These are phyloP conservation scores for Gentiana straminea DNA, from an alignment of 257 asterid genomes.

Conservation along the genomic window DNA sequence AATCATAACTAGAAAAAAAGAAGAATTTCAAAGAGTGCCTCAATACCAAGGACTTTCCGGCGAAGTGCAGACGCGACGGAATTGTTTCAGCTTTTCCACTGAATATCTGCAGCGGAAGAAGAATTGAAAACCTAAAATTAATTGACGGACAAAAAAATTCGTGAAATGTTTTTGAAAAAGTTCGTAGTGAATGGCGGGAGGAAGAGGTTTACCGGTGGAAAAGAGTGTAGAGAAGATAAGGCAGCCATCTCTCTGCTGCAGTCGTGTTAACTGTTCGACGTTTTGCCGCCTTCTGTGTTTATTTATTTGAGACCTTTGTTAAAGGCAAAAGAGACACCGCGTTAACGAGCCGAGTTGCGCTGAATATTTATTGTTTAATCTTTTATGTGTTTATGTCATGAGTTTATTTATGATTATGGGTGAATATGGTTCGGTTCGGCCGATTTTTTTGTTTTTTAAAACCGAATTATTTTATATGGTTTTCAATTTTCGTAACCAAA, in stretches of 20 bases:
- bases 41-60: constrained; percentile 38
- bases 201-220: constrained; percentile 17
- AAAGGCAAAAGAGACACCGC: no score
- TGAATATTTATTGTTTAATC: no score
- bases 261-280: background rate
- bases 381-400: no score
- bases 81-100: constrained; percentile 27
- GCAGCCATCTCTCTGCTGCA: constrained; percentile 22
- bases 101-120: constrained; percentile 35
- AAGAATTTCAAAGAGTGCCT: background rate
- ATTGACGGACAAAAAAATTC: background rate
- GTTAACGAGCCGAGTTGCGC: no score
- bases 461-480: no score
- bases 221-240: constrained; percentile 12
- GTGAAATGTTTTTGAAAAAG: background rate
- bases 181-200: background rate
- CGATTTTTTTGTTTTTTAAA: no score
- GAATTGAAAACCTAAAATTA: background rate
- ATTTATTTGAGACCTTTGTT: background rate
- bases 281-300: background rate
- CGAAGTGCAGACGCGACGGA: constrained; percentile 23
- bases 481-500: no score
- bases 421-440: no score
- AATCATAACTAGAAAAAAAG: background rate
- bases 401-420: no score